Base-by-base conservation (phyloP, 192 early-diverging fungal genomes). In the Backusella tuberculispora region DNA sequence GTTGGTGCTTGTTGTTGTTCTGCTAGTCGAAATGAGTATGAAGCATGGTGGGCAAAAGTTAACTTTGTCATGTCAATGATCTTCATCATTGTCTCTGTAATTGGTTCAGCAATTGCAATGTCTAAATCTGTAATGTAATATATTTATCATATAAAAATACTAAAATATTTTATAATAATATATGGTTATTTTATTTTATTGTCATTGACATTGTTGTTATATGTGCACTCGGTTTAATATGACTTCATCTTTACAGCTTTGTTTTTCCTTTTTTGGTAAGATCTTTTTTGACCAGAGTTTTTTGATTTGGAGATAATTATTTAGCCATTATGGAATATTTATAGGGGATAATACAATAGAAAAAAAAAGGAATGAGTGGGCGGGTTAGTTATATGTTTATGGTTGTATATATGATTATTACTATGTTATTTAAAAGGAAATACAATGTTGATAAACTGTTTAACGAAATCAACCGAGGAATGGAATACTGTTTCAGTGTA, bases 1-100 rank as follows among this genome's bases (percentile, higher is more conserved):
- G 29, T 75, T 41, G 74, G 74, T 47, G 74, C 74, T n/a, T 75
- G 74, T 29, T 75, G 74, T 24, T 75, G 74, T 56, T 19, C 63
- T 5, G 34, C 46, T 26, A 75, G 74, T 43, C 44, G 74, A n/a
- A 75, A 75, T 75, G n/a, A 46, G n/a, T 75, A 75, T 63, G 74
- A 75, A 47, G 65, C 74, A 26, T 75, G 65, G 45, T 75, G 74
- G 74, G 66, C 65, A 4, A 75, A 68, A 67, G 38, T 67, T 4
- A 75, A 75, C 41, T 68, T 75, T 38, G 34, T 75, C 8, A 68
- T 75, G 64, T 43, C 68, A 14, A 53, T 68, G 45, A 48, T 66
- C 7, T 26, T 75, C 15, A 43, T 75, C 29, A 40, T 75, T 48
- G 19, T 13, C 24, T 68, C 74, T 41, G 37, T 63, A 7, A 50